phyloP scores from a whole-genome alignment of 257 asterid species.

The Penstemon barbatus region DNA sequence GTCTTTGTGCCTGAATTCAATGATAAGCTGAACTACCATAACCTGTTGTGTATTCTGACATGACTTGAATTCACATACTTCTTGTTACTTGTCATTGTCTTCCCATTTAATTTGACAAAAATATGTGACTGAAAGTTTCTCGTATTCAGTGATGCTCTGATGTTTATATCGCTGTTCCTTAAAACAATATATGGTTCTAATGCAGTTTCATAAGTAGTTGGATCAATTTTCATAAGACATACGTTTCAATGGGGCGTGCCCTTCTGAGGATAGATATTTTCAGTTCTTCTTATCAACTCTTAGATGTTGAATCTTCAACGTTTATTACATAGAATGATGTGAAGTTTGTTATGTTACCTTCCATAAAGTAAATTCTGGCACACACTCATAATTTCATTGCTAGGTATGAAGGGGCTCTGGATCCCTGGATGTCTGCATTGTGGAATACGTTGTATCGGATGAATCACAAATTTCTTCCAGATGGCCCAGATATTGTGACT shows the following conservation, averaged over 20 bases:
- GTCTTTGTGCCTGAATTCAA: background rate
- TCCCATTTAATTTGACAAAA: background rate
- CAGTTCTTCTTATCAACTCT: slow-evolving; percentile 15
- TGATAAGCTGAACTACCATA: background rate
- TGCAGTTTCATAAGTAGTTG: slow-evolving; percentile 10
- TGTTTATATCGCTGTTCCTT: background rate
- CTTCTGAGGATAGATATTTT: slow-evolving; percentile 12
- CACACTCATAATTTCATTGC: slow-evolving; percentile 25
- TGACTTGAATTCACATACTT: slow-evolving; percentile 6
- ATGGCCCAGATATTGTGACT: slow-evolving; percentile 50
- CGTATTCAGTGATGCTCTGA: background rate
- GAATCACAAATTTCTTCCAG: slow-evolving; percentile 60
- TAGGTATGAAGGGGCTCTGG: slow-evolving; percentile 96
- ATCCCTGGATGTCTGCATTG: slow-evolving; percentile 89
- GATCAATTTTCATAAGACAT: background rate
- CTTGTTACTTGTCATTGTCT: background rate
- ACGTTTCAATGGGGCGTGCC: background rate
- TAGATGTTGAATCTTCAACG: background rate
- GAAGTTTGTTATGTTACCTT: slow-evolving; percentile 3
- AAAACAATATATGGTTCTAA: background rate
- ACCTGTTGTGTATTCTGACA: slow-evolving; percentile 17
- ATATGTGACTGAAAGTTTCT: slow-evolving; percentile 1
- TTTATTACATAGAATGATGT: background rate
- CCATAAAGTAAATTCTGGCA: slow-evolving; percentile 15
- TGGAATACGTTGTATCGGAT: slow-evolving; percentile 64